These are phyloP conservation scores for Dendrobium officinale DNA, from an alignment of 106 monocot genomes.

Conservation along the genomic window DNA sequence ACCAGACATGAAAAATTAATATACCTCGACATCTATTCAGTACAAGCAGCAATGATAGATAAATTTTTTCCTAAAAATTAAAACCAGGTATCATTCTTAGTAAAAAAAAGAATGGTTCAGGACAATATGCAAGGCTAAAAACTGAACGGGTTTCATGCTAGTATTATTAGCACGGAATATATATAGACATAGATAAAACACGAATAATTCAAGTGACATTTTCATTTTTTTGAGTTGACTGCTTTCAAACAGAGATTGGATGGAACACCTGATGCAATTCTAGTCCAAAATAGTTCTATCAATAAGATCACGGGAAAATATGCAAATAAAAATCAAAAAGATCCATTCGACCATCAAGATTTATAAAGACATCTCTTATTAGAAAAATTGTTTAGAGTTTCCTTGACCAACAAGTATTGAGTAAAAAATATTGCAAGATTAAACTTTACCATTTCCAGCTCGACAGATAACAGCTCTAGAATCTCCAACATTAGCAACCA, in stretches of 20 bases:
- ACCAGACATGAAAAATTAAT: too few relatives aligned
- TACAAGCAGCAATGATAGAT: too few relatives aligned
- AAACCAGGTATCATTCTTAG: too few relatives aligned
- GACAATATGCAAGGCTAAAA: too few relatives aligned
- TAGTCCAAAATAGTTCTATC: background rate
- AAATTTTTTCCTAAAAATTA: too few relatives aligned
- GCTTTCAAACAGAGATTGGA: background rate
- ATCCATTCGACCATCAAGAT: background rate
- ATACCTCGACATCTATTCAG: too few relatives aligned
- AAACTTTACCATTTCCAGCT: constrained; percentile 17
- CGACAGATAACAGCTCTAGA: constrained; percentile 26
- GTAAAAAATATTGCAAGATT: background rate
- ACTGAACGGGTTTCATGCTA: too few relatives aligned
- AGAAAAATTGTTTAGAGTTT: background rate
- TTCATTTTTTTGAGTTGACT: too few relatives aligned
- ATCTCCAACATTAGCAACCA: constrained; percentile 34
- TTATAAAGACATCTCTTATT: background rate
- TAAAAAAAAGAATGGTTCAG: too few relatives aligned
- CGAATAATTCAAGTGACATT: too few relatives aligned
- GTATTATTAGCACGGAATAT: too few relatives aligned
- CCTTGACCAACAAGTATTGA: background rate
- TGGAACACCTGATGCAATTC: background rate
- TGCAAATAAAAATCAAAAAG: background rate
- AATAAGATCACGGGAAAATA: background rate
- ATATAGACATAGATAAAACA: too few relatives aligned